These are phyloP conservation scores for Citrus sp. DNA, from an alignment of 345 rosid species.

Conservation along the genomic window DNA sequence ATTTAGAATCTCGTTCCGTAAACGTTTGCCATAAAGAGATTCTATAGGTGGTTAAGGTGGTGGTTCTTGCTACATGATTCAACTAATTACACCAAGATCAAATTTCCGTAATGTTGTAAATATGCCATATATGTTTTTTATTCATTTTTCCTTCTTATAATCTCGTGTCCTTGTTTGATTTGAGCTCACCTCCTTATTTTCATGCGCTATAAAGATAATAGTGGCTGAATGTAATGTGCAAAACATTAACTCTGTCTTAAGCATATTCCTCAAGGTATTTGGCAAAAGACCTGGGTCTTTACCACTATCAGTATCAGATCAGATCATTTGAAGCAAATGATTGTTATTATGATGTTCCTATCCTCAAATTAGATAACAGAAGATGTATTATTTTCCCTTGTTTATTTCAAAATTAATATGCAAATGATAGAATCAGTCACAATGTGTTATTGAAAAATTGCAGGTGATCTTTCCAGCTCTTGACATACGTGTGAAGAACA, in stretches of 20 bases:
- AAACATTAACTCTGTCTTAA: background rate
- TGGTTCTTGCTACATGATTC: background rate
- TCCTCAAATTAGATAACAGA: background rate
- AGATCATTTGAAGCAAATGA: background rate
- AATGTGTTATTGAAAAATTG: slow-evolving; percentile 8
- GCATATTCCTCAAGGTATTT: background rate
- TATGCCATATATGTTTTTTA: background rate
- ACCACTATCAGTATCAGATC: background rate
- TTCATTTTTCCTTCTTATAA: background rate
- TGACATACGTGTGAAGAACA: slow-evolving; percentile 85
- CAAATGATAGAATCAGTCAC: background rate
- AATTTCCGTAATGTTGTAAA: background rate
- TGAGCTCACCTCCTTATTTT: background rate
- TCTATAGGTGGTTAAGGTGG: background rate
- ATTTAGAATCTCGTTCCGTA: background rate
- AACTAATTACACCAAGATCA: background rate
- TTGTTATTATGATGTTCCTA: background rate
- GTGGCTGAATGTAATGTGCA: background rate
- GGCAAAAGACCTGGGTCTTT: background rate
- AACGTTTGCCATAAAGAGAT: background rate
- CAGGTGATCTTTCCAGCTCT: slow-evolving; percentile 91
- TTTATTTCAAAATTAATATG: background rate
- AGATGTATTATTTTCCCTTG: background rate
- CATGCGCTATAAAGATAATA: background rate
- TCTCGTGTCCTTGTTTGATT: background rate